These are phyloP conservation scores for Tricholoma matsutake DNA, from an alignment of 768 basidiomycete genomes.

Conservation along the genomic window DNA sequence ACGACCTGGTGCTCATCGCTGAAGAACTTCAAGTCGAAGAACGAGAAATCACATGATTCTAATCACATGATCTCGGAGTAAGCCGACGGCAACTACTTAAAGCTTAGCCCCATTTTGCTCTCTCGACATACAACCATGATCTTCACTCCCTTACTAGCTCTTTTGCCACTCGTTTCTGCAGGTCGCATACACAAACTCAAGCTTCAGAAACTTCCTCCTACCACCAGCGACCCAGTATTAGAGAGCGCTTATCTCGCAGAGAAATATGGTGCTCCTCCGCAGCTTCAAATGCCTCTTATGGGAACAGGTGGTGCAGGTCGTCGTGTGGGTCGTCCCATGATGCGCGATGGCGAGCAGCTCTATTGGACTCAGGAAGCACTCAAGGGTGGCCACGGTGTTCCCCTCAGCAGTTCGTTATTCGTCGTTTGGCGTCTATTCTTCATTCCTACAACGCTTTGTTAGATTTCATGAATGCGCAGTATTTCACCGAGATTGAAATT, in stretches of 20 bases:
- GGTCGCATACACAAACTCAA: conserved; percentile 79
- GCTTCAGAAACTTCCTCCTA: conserved; percentile 77
- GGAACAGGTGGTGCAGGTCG: conserved; percentile 76
- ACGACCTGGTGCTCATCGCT: conserved; percentile 31
- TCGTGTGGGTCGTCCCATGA: conserved; percentile 38
- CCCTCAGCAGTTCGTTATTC: conserved; percentile 75
- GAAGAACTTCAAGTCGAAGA: neutral
- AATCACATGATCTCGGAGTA: no score
- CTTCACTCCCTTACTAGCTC: conserved; percentile 32
- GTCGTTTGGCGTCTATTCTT: neutral
- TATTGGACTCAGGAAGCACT: conserved; percentile 80
- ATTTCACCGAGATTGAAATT: conserved; percentile 83
- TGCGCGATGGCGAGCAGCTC: conserved; percentile 51
- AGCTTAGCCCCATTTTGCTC: neutral
- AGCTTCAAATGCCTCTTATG: conserved; percentile 54
- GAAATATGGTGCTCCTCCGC: conserved; percentile 74
- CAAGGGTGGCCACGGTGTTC: conserved; percentile 81
- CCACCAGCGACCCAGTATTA: conserved; percentile 57
- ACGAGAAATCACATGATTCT: no score
- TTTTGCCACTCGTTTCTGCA: conserved; percentile 51
- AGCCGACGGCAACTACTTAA: no score
- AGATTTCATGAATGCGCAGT: conserved; percentile 99
- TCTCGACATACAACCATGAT: conserved; percentile 40
- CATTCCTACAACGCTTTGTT: conserved; percentile 6
- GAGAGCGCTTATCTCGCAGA: conserved; percentile 86